These are phyloP conservation scores for Rhodotorula sp. DNA, from an alignment of 1,284 basidiomycete species.

Conservation along the genomic window DNA sequence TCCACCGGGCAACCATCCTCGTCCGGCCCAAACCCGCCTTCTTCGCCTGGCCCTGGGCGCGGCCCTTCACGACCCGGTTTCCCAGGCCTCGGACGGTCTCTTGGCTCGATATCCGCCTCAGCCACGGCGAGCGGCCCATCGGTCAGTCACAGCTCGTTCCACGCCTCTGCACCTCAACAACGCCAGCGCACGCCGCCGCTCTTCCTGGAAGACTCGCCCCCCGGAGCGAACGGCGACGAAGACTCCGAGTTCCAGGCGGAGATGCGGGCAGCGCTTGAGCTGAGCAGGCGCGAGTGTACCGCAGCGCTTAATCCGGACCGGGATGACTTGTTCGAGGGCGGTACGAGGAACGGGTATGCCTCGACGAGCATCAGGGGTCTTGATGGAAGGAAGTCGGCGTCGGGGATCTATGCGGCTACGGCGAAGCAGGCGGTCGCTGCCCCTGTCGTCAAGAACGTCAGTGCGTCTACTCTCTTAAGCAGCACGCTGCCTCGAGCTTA, in stretches of 20 bases:
- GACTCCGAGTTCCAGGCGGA: slow-evolving; percentile 5
- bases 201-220: neutral
- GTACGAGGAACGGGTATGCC: neutral
- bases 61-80: neutral
- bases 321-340: neutral
- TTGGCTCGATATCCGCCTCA: neutral
- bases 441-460: slow-evolving; percentile 19
- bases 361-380: neutral
- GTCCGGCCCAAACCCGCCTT: neutral
- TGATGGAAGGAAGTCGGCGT: slow-evolving; percentile 19
- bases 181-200: neutral
- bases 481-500: neutral
- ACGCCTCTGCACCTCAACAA: neutral
- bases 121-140: neutral
- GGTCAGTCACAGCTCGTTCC: neutral
- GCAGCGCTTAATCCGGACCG: neutral
- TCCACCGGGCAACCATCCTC: slow-evolving; percentile 11
- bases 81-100: neutral
- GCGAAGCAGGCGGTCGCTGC: neutral
- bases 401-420: slow-evolving; percentile 10
- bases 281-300: neutral
- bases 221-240: neutral
- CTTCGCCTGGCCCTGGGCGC: neutral
- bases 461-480: slow-evolving; percentile 4
- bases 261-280: slow-evolving; percentile 8